Evolutionary conservation across 164 flowering plant genomes (phyloP).

Genomic region (Cinnamomum chago): DNA sequence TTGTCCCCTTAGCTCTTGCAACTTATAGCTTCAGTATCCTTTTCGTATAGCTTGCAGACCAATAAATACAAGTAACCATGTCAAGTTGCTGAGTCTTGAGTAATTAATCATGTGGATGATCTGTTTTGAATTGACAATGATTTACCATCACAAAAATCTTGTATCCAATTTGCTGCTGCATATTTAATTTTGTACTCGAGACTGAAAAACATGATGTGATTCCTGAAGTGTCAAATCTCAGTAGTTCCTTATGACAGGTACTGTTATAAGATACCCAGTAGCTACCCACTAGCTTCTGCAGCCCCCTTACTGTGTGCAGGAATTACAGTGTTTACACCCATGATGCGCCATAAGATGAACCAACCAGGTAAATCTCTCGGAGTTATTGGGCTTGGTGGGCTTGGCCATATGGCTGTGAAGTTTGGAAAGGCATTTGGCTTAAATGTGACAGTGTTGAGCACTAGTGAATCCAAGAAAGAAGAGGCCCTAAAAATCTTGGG

Average conservation of each 20-base stretch:
- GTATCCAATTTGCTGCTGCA: neutral
- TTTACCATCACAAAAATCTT: neutral
- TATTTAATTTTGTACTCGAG: neutral
- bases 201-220: neutral
- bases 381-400: constrained; percentile 79
- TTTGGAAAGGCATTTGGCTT: constrained; percentile 82
- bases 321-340: constrained; percentile 71
- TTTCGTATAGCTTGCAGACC: too few relatives aligned
- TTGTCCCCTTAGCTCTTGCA: neutral
- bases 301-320: constrained; percentile 88
- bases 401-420: constrained; percentile 82
- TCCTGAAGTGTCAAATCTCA: neutral
- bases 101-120: neutral
- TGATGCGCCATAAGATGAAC: constrained; percentile 76
- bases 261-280: constrained; percentile 60
- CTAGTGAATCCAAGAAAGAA: constrained; percentile 66
- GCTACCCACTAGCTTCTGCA: constrained; percentile 59
- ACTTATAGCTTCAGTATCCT: neutral
- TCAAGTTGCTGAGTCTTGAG: too few relatives aligned
- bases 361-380: constrained; percentile 81
- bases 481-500: constrained; percentile 62
- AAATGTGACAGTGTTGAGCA: constrained; percentile 66
- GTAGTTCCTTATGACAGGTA: constrained; percentile 33
- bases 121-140: neutral
- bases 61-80: too few relatives aligned